Base-by-base conservation (phyloP, 192 early-diverging fungal genomes). In the Coemansia sp. region DNA sequence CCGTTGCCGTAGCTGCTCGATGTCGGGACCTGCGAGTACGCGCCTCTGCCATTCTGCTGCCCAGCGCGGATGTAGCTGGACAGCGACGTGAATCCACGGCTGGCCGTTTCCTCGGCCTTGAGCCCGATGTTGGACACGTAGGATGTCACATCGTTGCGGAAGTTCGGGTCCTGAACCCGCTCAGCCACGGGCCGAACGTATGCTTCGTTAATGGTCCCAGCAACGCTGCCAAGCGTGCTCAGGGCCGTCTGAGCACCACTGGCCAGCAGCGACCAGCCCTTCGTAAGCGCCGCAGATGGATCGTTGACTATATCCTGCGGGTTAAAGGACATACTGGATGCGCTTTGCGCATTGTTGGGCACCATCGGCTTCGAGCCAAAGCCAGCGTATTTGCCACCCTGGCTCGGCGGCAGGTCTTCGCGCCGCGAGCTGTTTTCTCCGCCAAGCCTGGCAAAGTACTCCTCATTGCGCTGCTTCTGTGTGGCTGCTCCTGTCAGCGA, bases 331-430 rank as follows among this genome's bases (percentile, higher is more conserved):
- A 22, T 14, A 4, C 18, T 18, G 3, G 14, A 19, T 5, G 62
- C 34, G 47, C 29, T 30, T 13, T 52, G 45, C 16, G 20, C n/a
- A 6, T 36, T 28, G 19, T 2, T 25, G 18, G 61, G 47, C 4
- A 18, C 58, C 65, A 69, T 65, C 28, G 79, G 67, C 29, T 84
- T 66, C 53, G 84, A 89, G 28, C 90, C 90, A 58, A 91, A 91
- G 0, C 90, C 90, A 10, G 74, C 79, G 62, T 88, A 91, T 67
- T 86, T 87, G 24, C 90, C 90, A 18, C 90, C 90, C 64, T 91
- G 90, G 62, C 67, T 87, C 7, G 90, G 90, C 24, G 90, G 87
- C 45, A 90, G 61, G 39, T 79, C 36, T n/a, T 85, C 86, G 10
- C 85, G 64, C 36, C 90, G 71, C 25, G 22, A 23, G 10, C 78